phyloP scores from a whole-genome alignment of 2,329 filamentous ascomycete species.

The Davidsoniella virescens region DNA sequence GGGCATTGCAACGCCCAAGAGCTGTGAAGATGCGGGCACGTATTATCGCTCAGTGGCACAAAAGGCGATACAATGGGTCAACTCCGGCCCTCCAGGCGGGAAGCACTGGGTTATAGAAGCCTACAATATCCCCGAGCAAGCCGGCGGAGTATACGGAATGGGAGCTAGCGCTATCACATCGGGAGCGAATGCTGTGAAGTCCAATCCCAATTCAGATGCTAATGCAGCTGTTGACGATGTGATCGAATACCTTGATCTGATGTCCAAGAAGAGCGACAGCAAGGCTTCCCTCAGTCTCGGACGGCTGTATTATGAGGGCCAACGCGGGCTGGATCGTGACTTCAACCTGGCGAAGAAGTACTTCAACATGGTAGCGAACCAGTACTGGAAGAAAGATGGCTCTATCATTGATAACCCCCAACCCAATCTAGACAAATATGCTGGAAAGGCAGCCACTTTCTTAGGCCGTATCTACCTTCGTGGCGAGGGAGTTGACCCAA shows the following conservation, averaged over 20 bases:
- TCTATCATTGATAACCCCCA: conserved; percentile 54
- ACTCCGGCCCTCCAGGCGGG: conserved; percentile 80
- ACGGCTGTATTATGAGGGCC: conserved; percentile 76
- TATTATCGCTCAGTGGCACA: conserved; percentile 92
- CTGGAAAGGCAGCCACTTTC: conserved; percentile 70
- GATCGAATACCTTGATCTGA: conserved; percentile 80
- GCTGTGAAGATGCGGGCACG: conserved; percentile 67
- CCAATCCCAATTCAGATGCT: conserved; percentile 57
- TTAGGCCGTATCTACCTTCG: conserved; percentile 80
- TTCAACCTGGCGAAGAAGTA: conserved; percentile 60
- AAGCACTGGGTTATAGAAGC: conserved; percentile 60
- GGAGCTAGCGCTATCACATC: conserved; percentile 83
- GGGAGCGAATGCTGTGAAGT: conserved; percentile 62
- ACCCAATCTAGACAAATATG: conserved; percentile 57
- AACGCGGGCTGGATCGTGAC: conserved; percentile 57
- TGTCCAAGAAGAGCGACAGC: conserved; percentile 78
- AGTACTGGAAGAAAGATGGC: conserved; percentile 72
- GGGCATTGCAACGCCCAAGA: conserved; percentile 71
- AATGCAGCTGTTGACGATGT: conserved; percentile 85
- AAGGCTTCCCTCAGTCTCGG: conserved; percentile 77
- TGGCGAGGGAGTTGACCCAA: conserved; percentile 69
- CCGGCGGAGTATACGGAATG: conserved; percentile 86
- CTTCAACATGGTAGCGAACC: conserved; percentile 62
- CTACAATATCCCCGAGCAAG: conserved; percentile 76
- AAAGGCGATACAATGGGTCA: conserved; percentile 76